Percentiles rank a stretch among this genome's conserved stretches.
These are phyloP conservation scores for Debaryomyces robertsiae DNA, from an alignment of 1,139 yeast species.

Conservation along the genomic window DNA sequence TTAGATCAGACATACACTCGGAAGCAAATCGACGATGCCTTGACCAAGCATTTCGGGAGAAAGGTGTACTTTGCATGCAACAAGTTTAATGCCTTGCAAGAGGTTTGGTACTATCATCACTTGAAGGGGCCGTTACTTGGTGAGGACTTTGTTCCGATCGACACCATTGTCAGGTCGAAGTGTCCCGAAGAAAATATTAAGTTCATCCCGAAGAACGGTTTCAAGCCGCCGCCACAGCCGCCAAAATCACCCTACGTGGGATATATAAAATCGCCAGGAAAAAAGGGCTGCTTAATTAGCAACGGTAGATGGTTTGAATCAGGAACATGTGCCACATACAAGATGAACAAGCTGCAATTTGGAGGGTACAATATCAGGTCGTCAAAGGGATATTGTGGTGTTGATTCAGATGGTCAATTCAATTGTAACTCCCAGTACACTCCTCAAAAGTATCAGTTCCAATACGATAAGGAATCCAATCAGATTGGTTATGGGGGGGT, in stretches of 20 bases:
- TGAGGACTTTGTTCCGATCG: conserved; percentile 68
- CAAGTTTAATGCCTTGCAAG: conserved; percentile 66
- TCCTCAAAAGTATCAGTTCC: conserved; percentile 53
- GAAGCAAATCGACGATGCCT: conserved; percentile 64
- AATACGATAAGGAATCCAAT: conserved; percentile 47
- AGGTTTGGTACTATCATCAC: conserved; percentile 89
- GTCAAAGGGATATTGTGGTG: conserved; percentile 73
- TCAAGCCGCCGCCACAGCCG: conserved; percentile 34
- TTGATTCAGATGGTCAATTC: conserved; percentile 38
- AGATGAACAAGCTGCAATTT: conserved; percentile 52
- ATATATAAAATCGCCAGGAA: conserved; percentile 54
- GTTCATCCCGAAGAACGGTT: conserved; percentile 70
- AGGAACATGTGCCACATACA: conserved; percentile 86
- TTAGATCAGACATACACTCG: conserved; percentile 61
- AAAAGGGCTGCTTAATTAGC: conserved; percentile 77
- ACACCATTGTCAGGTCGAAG: conserved; percentile 53
- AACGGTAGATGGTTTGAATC: conserved; percentile 82
- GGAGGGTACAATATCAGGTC: conserved; percentile 73
- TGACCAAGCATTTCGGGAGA: conserved; percentile 59
- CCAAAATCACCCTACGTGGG: conserved; percentile 35
- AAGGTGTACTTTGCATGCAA: conserved; percentile 76
- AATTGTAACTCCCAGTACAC: conserved; percentile 34
- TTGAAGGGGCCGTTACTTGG: conserved; percentile 71
- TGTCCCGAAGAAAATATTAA: conserved; percentile 76
- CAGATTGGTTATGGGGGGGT: conserved; percentile 66